Evolutionary conservation across 2,329 filamentous ascomycete species (phyloP).

Genomic region (Fusarium ambrosium): DNA sequence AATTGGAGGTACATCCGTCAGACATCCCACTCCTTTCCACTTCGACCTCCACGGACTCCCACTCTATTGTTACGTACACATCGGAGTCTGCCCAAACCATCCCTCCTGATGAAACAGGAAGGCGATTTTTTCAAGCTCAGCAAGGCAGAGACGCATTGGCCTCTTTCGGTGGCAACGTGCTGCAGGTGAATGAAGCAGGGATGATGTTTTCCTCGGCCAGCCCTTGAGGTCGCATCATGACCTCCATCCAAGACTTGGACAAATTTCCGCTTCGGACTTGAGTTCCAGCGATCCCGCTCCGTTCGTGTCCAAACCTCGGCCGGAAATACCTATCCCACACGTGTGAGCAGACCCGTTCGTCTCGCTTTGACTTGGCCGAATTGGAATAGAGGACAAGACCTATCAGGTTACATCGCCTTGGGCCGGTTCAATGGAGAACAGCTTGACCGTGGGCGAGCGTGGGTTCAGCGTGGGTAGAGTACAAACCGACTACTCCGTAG

Average conservation of each 20-base stretch:
- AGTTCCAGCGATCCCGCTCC: neutral
- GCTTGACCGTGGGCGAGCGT: neutral
- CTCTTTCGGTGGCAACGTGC: neutral
- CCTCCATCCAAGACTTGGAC: neutral
- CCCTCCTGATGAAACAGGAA: neutral
- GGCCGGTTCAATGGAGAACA: neutral
- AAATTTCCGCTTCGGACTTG: neutral
- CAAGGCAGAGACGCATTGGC: neutral
- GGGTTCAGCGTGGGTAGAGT: slow-evolving; percentile 1
- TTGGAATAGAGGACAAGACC: slow-evolving; percentile 1
- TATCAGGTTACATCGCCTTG: slow-evolving; percentile 9
- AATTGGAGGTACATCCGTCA: neutral
- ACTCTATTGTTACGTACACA: slow-evolving; percentile 30
- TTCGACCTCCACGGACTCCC: slow-evolving; percentile 1
- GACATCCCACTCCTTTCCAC: neutral
- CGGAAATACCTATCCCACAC: neutral
- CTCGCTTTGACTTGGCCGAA: neutral
- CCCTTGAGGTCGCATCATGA: neutral
- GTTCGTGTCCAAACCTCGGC: neutral
- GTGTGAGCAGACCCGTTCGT: neutral
- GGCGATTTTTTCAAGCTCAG: neutral
- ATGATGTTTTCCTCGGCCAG: neutral
- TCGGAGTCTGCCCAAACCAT: slow-evolving; percentile 24
- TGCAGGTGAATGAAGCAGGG: slow-evolving; percentile 7
- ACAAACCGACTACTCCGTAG: neutral